Conservation (phyloP, 345 rosid species). For the Triadica sebifera region DNA sequence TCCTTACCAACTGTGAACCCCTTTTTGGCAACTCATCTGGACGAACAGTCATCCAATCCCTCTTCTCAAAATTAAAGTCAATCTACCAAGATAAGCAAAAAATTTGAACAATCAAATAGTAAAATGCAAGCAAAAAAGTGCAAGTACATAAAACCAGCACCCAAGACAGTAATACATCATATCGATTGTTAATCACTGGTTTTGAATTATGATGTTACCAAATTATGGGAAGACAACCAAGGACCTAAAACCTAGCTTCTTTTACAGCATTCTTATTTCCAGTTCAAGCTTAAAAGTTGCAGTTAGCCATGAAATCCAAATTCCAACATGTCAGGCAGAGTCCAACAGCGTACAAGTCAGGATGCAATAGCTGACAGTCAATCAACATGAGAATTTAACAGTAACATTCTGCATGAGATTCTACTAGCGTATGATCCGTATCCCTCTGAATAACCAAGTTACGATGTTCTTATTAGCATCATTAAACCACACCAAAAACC, state of each 20-base stretch:
- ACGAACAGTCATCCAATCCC: conserved; percentile 77
- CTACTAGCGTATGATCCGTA: background rate
- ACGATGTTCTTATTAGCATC: background rate
- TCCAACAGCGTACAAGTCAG: background rate
- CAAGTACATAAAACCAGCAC: background rate
- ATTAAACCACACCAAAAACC: background rate
- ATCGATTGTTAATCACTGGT: background rate
- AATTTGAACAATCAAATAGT: conserved; percentile 2
- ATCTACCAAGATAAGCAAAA: conserved; percentile 42
- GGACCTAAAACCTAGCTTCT: background rate
- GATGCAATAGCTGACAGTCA: background rate
- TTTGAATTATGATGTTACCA: background rate
- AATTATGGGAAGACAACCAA: background rate
- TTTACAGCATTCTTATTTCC: background rate
- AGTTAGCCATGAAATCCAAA: background rate
- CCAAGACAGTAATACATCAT: background rate
- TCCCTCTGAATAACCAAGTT: background rate
- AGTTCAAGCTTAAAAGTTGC: background rate
- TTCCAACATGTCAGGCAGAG: background rate
- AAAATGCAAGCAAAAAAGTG: background rate
- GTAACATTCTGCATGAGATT: background rate
- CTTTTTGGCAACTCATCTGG: conserved; percentile 55
- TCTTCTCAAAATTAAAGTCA: conserved; percentile 66
- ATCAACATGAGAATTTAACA: background rate
- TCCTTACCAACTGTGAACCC: conserved; percentile 73